phyloP scores from a whole-genome alignment of 495 filamentous ascomycete species.

The Penicillium cosmopolitanum region DNA sequence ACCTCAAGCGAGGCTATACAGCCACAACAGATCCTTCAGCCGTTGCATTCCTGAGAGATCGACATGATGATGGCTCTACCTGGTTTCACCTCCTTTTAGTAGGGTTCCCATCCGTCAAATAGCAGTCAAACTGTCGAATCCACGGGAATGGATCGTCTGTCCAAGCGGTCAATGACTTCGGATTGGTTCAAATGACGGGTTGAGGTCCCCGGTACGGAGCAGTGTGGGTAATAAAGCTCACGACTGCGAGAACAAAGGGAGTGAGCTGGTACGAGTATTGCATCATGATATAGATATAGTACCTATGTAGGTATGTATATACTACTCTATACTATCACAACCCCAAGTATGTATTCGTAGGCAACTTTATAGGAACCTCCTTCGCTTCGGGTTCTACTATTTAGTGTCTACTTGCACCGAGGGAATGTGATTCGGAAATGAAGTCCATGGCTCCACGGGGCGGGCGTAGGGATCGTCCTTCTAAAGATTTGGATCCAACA shows the following conservation, averaged over 20 bases:
- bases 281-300: background rate
- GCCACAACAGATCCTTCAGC: background rate
- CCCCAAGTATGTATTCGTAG: background rate
- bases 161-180: conserved; percentile 24
- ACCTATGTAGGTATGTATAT: no score
- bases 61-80: conserved; percentile 32
- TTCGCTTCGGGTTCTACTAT: background rate
- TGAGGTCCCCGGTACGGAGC: background rate
- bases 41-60: conserved; percentile 27
- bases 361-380: background rate
- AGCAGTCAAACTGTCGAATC: conserved; percentile 19
- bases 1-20: background rate
- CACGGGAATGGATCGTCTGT: conserved; percentile 40
- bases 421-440: conserved; percentile 14
- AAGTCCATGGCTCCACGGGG: conserved; percentile 3
- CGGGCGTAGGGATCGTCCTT: background rate
- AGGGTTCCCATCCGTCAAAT: conserved; percentile 32
- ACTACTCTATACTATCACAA: background rate
- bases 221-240: background rate
- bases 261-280: no score
- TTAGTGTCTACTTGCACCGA: background rate
- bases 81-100: conserved; percentile 34
- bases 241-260: no score
- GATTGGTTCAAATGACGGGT: conserved; percentile 16
- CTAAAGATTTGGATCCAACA: background rate